Evolutionary conservation across 2,329 filamentous ascomycete genomes (phyloP), one percentile per base, ranked within the genome.

Genomic region (Phaeophleospora eucalypticola): DNA sequence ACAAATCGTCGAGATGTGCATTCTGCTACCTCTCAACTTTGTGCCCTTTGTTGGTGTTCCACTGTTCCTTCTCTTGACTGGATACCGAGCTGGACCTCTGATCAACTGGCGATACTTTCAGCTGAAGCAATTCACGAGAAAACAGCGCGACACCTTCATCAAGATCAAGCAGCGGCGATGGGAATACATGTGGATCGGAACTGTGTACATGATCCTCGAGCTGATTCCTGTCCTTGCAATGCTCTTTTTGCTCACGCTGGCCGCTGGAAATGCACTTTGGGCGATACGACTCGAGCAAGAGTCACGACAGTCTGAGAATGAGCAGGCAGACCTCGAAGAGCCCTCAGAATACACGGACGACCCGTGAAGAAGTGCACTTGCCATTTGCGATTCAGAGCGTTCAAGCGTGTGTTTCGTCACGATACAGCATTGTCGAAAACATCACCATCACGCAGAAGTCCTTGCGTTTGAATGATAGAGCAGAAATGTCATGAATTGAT

Each of bases 101-200:
- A 84, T 93, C 45, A 90, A 96, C 59, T 93, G 90, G 74, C 77
- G 93, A 48, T 96, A 93, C 75, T 96, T 90, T 65, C 81, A 89
- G 60, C 74, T 98, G 40, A 76, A 83, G 34, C 87, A 84, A 0
- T 75, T 94, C 54, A 79, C 79, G 34, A 89, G 84, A 66, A 82
- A 85, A 58, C 80, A 94, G 63, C 77, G 82, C 53, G 87, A 87
- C 59, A 73, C 72, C 20, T 88, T 86, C 58, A 79, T 91, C 20
- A 76, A 75, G 45, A 74, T 72, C 27, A 77, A 76, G 49, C 74
- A 73, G 36, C 78, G 85, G 43, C 75, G 80, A 52, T 87, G 87
- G 80, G 87, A 93, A 49, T 97, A 96, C 65, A 84, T 89, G 12
- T 95, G 88, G 88, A 96, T 97, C 62, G 93, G 93, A 14, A 88